Evolutionary conservation across 176 grass and related monocot species (phyloP).

Genomic region (Dendrocalamus sinicus): DNA sequence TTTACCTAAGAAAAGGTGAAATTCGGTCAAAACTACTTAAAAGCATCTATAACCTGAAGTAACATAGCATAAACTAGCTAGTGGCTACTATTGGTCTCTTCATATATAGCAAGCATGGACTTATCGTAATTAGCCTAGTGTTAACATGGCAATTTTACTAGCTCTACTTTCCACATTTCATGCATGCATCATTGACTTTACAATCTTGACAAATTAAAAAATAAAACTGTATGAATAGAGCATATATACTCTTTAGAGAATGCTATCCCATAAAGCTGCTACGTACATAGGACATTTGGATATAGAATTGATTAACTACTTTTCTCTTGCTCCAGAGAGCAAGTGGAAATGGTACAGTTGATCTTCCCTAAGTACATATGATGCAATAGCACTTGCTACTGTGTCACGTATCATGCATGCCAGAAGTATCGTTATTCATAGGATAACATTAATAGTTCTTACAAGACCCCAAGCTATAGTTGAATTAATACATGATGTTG

Average conservation of each 20-base stretch:
- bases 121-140: neutral
- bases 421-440: no score
- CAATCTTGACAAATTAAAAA: neutral
- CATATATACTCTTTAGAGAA: neutral
- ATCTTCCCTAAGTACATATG: constrained; percentile 17
- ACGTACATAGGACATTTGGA: neutral
- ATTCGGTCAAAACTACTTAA: neutral
- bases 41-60: neutral
- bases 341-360: neutral
- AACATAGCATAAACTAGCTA: neutral
- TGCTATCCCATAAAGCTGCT: neutral
- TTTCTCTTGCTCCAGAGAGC: neutral
- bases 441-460: no score
- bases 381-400: constrained; percentile 29
- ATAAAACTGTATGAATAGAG: neutral
- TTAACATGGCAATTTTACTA: neutral
- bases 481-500: no score
- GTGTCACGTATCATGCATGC: neutral
- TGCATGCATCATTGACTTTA: neutral
- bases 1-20: neutral
- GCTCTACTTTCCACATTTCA: constrained; percentile 25
- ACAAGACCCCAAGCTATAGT: no score
- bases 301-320: no score
- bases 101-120: neutral
- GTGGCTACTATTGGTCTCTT: neutral